Evolutionary conservation across 2,329 filamentous ascomycete genomes (phyloP), one percentile per base, ranked within the genome.

Genomic region (Monilinia laxa): DNA sequence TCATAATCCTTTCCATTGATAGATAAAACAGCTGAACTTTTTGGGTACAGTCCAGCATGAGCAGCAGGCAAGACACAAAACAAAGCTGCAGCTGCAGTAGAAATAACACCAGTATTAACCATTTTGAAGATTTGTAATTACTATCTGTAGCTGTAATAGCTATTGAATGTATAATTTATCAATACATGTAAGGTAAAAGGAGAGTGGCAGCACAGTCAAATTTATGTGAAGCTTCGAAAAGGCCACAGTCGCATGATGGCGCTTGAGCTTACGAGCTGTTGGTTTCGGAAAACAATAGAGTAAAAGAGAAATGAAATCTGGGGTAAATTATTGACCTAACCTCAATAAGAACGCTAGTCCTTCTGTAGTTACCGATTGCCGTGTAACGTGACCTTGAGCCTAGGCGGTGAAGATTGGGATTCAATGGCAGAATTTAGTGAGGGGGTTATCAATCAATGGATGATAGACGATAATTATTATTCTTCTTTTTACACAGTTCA

Each of bases 21-120:
- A 78, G 96, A 92, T 54, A 98, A 78, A 54, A 99, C 95, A 16
- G 91, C 88, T 2, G 93, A 97, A 77, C 84, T 91, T 81, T 94
- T 96, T 68, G 87, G 81, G 81, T 99, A 99, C 68, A 99, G 79
- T 71, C 86, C 87, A 71, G 90, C 89, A 64, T 84, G 84, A 62
- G 84, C 83, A 9, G 64, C 45, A 40, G 90, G 86, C 62, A 91
- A 76, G 66, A 86, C 83, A 69, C 90, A 84, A 70, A 95, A 81
- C 59, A 91, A 79, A 68, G 87, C 86, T 69, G 84, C 84, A 74
- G 85, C 73, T 35, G 74, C 82, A 75, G 84, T 80, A 75, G 84
- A 80, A 75, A 87, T 76, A 60, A 82, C 77, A 70, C 80, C 78
- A 75, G 81, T 76, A 69, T 81, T 81, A 76, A 85, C 83, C 85